Conservation (phyloP, 352 stramenopile species). For the Pythium myriotylum region DNA sequence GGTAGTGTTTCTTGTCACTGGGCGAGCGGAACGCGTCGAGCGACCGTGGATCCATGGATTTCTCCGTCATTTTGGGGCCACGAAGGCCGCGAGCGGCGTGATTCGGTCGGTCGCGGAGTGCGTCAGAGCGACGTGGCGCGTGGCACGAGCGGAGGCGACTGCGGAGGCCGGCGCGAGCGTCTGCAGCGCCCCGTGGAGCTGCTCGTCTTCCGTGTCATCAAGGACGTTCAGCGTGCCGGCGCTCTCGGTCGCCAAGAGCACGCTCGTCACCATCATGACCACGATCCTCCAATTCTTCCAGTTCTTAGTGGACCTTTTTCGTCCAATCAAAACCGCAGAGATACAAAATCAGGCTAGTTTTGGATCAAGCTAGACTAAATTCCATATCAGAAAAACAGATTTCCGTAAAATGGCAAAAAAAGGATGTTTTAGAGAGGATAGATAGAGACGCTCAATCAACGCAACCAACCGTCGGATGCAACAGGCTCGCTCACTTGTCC, state of each 20-base stretch:
- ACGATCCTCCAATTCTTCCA: slow-evolving; percentile 27
- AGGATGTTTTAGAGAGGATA: neutral
- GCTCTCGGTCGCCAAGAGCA: slow-evolving; percentile 61
- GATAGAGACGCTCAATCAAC: slow-evolving; percentile 1
- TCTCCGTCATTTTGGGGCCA: neutral
- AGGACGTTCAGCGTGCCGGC: slow-evolving; percentile 70
- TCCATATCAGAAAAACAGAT: neutral
- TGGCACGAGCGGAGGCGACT: neutral
- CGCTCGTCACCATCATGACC: slow-evolving; percentile 49
- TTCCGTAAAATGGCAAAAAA: neutral
- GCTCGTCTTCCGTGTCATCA: slow-evolving; percentile 18
- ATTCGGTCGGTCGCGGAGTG: neutral
- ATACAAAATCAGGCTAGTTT: no score
- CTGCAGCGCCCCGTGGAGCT: neutral
- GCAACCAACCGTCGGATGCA: neutral
- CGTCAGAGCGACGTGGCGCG: neutral
- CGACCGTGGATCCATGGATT: slow-evolving; percentile 9
- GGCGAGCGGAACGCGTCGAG: slow-evolving; percentile 44
- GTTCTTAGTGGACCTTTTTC: slow-evolving; percentile 26
- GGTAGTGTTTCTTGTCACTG: slow-evolving; percentile 56
- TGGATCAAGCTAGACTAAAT: neutral
- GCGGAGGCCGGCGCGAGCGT: neutral
- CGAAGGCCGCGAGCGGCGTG: neutral
- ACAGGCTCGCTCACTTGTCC: slow-evolving; percentile 29
- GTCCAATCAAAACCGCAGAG: slow-evolving; percentile 29